Conservation (phyloP, 2,329 filamentous ascomycete species). For the Fusarium graminum region DNA sequence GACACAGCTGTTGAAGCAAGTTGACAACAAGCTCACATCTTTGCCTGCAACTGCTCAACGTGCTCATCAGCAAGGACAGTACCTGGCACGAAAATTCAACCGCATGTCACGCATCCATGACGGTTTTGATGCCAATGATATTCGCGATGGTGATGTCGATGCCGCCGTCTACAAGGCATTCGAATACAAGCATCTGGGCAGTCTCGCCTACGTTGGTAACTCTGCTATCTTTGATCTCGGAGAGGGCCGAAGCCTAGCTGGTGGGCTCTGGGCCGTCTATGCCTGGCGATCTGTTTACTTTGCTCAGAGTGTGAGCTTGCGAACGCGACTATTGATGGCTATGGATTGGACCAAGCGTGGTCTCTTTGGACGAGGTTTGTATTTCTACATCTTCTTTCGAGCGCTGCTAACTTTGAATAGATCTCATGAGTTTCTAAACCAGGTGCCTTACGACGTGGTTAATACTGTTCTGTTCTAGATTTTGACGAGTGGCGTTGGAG, state of each 20-base stretch:
- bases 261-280: constrained; percentile 93
- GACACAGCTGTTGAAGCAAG: constrained; percentile 87
- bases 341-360: constrained; percentile 99
- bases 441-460: constrained; percentile 1
- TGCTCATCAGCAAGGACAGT: constrained; percentile 94
- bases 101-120: constrained; percentile 84
- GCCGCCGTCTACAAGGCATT: constrained; percentile 94
- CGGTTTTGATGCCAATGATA: constrained; percentile 81
- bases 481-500: constrained; percentile 25
- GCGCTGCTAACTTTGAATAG: constrained; percentile 49
- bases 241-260: constrained; percentile 80
- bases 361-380: constrained; percentile 92
- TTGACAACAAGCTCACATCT: constrained; percentile 94
- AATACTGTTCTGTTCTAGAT: constrained; percentile 12
- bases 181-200: constrained; percentile 92
- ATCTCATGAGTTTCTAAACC: constrained; percentile 66
- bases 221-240: constrained; percentile 93
- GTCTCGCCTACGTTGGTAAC: constrained; percentile 94
- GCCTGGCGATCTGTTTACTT: constrained; percentile 98
- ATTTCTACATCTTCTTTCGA: constrained; percentile 2
- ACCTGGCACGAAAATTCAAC: constrained; percentile 94
- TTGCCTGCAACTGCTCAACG: constrained; percentile 95
- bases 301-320: constrained; percentile 93
- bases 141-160: constrained; percentile 90
- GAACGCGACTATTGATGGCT: constrained; percentile 87